These are phyloP conservation scores for Rhododendron molle DNA, from an alignment of 148 eudicot genomes.

Conservation along the genomic window DNA sequence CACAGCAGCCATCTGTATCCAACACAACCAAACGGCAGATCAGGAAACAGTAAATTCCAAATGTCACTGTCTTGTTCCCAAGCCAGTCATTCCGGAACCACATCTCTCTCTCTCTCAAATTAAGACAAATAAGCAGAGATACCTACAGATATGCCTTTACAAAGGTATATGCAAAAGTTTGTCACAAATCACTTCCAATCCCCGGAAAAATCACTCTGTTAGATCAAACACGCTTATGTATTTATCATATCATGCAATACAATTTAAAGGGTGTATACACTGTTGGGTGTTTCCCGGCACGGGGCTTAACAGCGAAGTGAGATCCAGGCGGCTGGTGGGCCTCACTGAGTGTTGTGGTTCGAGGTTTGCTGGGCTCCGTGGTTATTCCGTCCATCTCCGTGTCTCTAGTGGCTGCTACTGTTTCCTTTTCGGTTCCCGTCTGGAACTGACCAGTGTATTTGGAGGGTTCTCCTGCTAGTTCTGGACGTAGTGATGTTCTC, in stretches of 20 bases:
- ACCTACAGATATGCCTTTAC: neutral
- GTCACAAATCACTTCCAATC: neutral
- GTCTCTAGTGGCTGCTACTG: too few species aligned
- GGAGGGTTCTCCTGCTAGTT: too few species aligned
- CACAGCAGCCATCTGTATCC: constrained; percentile 65
- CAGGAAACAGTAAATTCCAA: neutral
- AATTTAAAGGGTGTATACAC: neutral
- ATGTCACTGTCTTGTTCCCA: neutral
- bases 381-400: too few species aligned
- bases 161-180: neutral
- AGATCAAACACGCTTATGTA: neutral
- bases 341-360: too few species aligned
- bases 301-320: too few species aligned
- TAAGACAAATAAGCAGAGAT: neutral
- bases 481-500: too few species aligned
- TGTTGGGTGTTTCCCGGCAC: too few species aligned
- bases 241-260: neutral
- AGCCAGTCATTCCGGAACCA: neutral
- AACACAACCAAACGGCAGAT: neutral
- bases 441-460: too few species aligned
- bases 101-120: neutral
- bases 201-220: neutral
- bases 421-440: too few species aligned
- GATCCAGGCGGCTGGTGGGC: too few species aligned
- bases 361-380: too few species aligned